Evolutionary conservation across 2,329 filamentous ascomycete species (phyloP).

Genomic region (Diaporthe destruens): DNA sequence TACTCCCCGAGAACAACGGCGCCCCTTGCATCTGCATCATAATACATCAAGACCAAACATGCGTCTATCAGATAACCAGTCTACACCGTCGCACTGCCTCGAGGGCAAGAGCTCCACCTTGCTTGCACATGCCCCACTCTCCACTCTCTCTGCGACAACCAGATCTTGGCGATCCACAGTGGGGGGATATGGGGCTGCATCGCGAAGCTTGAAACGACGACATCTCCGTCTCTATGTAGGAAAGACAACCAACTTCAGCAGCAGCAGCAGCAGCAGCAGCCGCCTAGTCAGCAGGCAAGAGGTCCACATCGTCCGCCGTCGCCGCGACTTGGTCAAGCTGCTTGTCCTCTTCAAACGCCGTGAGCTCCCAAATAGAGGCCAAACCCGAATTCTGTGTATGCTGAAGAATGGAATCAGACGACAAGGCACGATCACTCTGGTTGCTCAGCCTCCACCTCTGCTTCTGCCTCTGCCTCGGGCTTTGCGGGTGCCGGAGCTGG

Average conservation of each 20-base stretch:
- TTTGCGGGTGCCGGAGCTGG: background rate
- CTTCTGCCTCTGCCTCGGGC: background rate
- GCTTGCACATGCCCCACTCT: constrained; percentile 7
- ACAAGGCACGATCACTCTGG: constrained; percentile 7
- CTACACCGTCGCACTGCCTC: background rate
- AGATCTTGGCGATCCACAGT: constrained; percentile 6
- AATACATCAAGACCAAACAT: background rate
- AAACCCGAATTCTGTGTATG: constrained; percentile 2
- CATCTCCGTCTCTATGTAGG: background rate
- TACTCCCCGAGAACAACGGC: background rate
- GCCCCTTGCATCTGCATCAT: background rate
- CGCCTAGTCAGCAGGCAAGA: background rate
- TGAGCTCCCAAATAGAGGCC: constrained; percentile 20
- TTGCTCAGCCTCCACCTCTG: background rate
- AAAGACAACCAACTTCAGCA: background rate
- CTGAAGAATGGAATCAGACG: background rate
- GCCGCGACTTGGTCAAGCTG: background rate
- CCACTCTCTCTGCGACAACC: constrained; percentile 11
- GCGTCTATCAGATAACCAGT: constrained; percentile 5
- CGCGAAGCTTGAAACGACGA: constrained; percentile 33
- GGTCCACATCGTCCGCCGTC: background rate
- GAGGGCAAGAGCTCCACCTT: background rate
- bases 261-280: constrained; percentile 9
- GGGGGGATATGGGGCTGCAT: background rate
- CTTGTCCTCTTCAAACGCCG: constrained; percentile 22